A percentile compares a stretch with the other conserved stretches of the same genome.
Evolutionary conservation across 345 rosid genomes (phyloP).

Genomic region (Hibiscus trionum): DNA sequence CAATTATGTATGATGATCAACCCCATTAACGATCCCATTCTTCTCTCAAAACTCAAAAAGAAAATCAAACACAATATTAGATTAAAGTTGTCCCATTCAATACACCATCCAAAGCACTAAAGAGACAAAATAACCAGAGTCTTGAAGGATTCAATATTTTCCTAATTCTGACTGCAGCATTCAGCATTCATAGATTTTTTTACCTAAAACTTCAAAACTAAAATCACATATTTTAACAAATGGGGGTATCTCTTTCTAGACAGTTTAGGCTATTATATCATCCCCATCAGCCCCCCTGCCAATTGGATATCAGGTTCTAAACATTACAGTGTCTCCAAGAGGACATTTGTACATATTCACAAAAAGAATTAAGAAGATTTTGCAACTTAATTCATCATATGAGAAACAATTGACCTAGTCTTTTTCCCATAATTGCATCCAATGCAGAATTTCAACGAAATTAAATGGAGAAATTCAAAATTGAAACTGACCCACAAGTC

Average conservation of each 20-base stretch:
- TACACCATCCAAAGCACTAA: background rate
- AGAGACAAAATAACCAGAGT: background rate
- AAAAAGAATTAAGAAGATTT: background rate
- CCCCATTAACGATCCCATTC: background rate
- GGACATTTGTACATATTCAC: background rate
- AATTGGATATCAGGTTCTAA: background rate
- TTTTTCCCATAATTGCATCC: background rate
- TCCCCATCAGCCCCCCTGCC: background rate
- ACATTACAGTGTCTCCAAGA: background rate
- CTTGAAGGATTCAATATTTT: background rate
- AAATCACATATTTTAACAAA: background rate
- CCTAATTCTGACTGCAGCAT: background rate
- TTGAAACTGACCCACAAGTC: background rate
- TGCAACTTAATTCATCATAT: background rate
- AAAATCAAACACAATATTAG: background rate
- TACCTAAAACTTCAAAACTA: background rate
- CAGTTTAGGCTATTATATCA: background rate
- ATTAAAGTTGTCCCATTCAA: background rate
- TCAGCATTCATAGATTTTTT: background rate
- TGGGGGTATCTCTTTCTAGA: background rate
- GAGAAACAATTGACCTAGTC: background rate
- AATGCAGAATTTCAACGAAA: background rate
- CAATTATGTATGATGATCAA: background rate
- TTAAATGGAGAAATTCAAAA: background rate
- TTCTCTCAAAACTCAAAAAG: background rate